phyloP scores from a whole-genome alignment of 225 moss, liverwort and hornwort species.

The Physcomitrellopsis africana region DNA sequence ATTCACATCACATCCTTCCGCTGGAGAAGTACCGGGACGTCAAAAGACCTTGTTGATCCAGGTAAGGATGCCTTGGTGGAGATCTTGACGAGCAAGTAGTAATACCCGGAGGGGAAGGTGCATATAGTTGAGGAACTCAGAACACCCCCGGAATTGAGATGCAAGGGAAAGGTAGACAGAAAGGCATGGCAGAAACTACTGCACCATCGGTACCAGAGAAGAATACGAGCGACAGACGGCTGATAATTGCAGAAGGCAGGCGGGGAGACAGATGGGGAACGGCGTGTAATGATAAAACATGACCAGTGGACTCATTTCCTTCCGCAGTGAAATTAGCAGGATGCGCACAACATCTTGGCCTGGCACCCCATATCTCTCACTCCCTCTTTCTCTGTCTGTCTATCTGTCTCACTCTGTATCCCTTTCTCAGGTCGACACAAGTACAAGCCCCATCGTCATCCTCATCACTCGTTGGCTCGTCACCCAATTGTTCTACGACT shows the following conservation, averaged over 20 bases:
- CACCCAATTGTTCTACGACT: too few relatives aligned
- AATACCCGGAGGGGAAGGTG: conserved; percentile 19
- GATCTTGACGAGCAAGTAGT: conserved; percentile 6
- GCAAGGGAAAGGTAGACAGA: background rate
- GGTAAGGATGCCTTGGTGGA: conserved; percentile 13
- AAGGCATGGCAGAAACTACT: background rate
- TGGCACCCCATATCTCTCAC: too few relatives aligned
- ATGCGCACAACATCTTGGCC: background rate
- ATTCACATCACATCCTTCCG: background rate
- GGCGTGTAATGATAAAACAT: background rate
- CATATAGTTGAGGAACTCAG: conserved; percentile 33
- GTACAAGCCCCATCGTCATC: background rate
- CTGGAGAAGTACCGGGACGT: background rate
- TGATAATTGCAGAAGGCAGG: conserved; percentile 2
- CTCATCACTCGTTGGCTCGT: background rate
- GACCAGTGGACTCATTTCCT: background rate
- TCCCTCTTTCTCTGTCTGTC: too few relatives aligned
- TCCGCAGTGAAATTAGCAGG: background rate
- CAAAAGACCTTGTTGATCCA: background rate
- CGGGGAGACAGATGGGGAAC: background rate
- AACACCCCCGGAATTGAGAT: conserved; percentile 24
- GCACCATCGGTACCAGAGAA: background rate
- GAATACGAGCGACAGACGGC: conserved; percentile 12
- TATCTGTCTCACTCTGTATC: too few relatives aligned
- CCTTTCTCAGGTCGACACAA: background rate